Evolutionary conservation across 768 basidiomycete genomes (phyloP), one percentile per base, ranked within the genome.

Genomic region (Gymnopilus dilepis): DNA sequence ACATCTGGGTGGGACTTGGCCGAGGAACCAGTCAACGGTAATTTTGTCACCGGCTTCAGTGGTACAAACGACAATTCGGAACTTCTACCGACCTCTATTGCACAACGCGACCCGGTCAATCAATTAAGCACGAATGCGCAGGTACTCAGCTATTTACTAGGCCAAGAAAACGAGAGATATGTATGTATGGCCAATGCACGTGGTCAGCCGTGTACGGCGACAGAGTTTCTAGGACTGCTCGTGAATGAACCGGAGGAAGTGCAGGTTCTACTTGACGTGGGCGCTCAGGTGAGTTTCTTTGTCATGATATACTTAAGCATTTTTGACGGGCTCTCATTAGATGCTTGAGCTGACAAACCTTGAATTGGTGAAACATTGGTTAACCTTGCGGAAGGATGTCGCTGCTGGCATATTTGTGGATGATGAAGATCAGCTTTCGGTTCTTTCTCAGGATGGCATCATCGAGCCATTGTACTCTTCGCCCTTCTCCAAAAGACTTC

Each of bases 1-100:
- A 79, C 83, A 7, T 82, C 80, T 1, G 77, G 77, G 0, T 86
- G 84, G 85, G 85, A 86, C 72, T 69, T 86, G 38, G 83, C 79
- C 0, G 78, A 80, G 48, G 60, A 56, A 2, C 22, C 22, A 13
- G 80, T 73, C 41, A 30, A 26, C 12, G 57, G 59, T 48, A 47
- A 47, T 11, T 28, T 74, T 15, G 81, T 74, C 1, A 84, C 83
- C 0, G 83, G 82, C 4, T 86, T 86, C 63, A 85, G 83, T 54
- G 85, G 84, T 7, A 86, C 85, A 0, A 86, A 86, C 53, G 85
- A 86, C 58, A 77, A 78, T 28, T 73, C 71, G 13, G 74, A 77
- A 41, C 64, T 80, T 11, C 64, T 79, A 3, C 79, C 79, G 0
- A 72, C 67, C 0, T 75, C 76, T 4, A 76, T 78, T 33, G 65